A percentile compares a stretch with the other conserved stretches of the same genome.
Conservation (phyloP, 306 rosid species). For the Oxytropis ochrocephala region DNA sequence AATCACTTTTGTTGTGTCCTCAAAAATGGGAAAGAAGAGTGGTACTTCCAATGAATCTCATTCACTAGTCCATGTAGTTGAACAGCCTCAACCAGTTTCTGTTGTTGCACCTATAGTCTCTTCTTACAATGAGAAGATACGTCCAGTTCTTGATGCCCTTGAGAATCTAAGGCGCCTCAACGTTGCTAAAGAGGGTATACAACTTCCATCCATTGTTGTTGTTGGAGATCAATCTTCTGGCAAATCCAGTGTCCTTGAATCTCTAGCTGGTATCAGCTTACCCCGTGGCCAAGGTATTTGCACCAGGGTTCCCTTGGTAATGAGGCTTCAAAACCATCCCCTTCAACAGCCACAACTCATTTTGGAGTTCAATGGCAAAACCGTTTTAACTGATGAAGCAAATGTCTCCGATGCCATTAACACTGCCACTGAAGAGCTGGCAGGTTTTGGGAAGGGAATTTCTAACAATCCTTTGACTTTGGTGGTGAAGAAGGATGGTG, state of each 20-base stretch:
- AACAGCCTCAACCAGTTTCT: background rate
- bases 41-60: no score
- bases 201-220: background rate
- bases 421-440: constrained; percentile 40
- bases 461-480: constrained; percentile 35
- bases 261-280: background rate
- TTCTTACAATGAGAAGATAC: constrained; percentile 7
- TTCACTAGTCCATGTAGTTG: no score
- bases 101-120: constrained; percentile 41
- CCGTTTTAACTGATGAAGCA: constrained; percentile 17
- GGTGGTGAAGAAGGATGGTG: constrained; percentile 42
- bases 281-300: background rate
- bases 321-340: constrained; percentile 43
- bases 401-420: constrained; percentile 30
- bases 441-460: constrained; percentile 36
- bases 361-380: constrained; percentile 30
- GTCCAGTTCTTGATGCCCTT: background rate
- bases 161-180: background rate
- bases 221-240: background rate
- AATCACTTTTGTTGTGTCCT: background rate
- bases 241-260: background rate
- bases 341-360: constrained; percentile 22
- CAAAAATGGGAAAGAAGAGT: background rate
- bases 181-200: background rate
- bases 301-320: constrained; percentile 34